Evolutionary conservation across 2,329 filamentous ascomycete genomes (phyloP), one percentile per base, ranked within the genome.

Genomic region (Eutypella sp.): DNA sequence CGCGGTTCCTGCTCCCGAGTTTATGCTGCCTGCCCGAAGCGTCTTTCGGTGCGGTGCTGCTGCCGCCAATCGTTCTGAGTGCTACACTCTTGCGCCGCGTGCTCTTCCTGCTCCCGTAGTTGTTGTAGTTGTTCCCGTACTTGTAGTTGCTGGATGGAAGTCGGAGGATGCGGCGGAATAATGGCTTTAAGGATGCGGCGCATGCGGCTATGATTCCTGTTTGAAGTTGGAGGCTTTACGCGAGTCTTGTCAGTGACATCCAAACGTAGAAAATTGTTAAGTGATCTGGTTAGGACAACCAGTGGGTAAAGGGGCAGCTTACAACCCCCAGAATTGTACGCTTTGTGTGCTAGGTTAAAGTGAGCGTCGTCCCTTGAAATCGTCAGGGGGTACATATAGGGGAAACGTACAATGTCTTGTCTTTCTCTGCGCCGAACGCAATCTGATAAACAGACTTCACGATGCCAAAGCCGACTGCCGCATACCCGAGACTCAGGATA

Each of bases 401-500:
- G 56, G 5, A 13, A 16, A 52, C 37, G 27, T 58, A 62, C 58
- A 63, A 69, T 18, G 64, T 69, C 40, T 56, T 56, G 41, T 70
- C 63, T 3, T 45, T 50, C 20, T 59, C 50, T 6, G 54, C 53
- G 5, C 60, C 55, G 37, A 63, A 65, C 6, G 58, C 53, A 20
- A 68, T 64, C 37, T 68, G 65, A 44, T 61, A 61, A n/a, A 65
- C 49, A 10, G 63, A 61, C 53, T 71, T 73, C 27, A 69, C 55
- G 22, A 68, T 60, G 15, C 68, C 68, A 44, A 70, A 62, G 3
- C 57, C 61, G 19, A 70, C 67, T 7, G 69, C 67, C 7, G 70
- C 55, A 47, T 71, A 71, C 24, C 70, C 71, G 18, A 73, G 56
- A 40, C 67, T 67, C 4, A 73, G 55, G 44, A 74, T 66, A 1